Base-by-base conservation (phyloP, 495 filamentous ascomycete species). In the Bacidia rubella region DNA sequence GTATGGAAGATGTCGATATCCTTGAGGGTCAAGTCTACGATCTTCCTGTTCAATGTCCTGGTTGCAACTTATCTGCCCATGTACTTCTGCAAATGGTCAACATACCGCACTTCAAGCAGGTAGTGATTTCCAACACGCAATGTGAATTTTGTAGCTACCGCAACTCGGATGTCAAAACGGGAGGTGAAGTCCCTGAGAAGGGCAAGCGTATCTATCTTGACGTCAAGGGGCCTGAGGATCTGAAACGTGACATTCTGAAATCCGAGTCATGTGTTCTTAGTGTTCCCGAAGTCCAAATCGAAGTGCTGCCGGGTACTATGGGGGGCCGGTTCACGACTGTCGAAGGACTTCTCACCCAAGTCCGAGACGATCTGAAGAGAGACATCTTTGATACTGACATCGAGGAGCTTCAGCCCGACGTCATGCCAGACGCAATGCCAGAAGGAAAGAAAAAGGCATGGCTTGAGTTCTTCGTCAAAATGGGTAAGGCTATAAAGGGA, bases 241-340 rank as follows among this genome's bases (percentile, higher is more conserved):
- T 99, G 11, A 78, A 78, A 5, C 79, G 92, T 55, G 92, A 99
- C 64, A 93, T 99, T 54, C 77, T 99, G 50, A 99, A 99, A 74
- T 89, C 86, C 61, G 92, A 97, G 67, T 90, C 84, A 32, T 95
- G 90, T 61, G 77, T 79, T 3, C 71, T 99, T 47, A 73, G 78
- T 59, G 90, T 86, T 60, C 84, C 89, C 1, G 89, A 97, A 60
- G 80, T 95, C 54, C 78, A 80, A 55, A 76, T 98, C 21, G 75
- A 76, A 27, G 86, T 96, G 21, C 82, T 88, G 62, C 86, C 90
- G 0, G 92, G 92, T 40, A 96, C 90, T 0, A 77, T 97, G 3
- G 92, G 92, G 55, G 90, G 90, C n/a, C 81, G 90, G 39, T 98
- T 98, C 72, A 97, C 92, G 10, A 98, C 93, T 3, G 79, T 97